These are phyloP conservation scores for Colletotrichum liriopes DNA, from an alignment of 2,329 filamentous ascomycete species.

Conservation along the genomic window DNA sequence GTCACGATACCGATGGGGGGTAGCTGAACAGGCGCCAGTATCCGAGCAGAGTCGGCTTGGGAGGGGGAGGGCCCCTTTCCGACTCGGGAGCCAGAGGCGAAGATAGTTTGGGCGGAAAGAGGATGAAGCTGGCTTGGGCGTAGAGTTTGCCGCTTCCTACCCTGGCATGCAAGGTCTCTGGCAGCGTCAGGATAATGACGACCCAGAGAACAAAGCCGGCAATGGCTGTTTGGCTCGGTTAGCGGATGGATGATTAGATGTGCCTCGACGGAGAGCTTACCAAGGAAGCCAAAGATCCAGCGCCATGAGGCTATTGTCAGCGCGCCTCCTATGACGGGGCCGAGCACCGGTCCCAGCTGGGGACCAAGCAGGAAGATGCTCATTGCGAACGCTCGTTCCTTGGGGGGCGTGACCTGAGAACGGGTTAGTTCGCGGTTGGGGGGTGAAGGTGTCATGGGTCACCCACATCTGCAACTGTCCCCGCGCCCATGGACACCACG, in stretches of 20 bases:
- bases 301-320: constrained; percentile 57
- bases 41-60: constrained; percentile 48
- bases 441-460: neutral
- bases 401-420: constrained; percentile 51
- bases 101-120: constrained; percentile 45
- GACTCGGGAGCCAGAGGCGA: constrained; percentile 46
- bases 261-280: constrained; percentile 7
- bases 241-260: neutral
- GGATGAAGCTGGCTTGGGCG: constrained; percentile 40
- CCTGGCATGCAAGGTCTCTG: constrained; percentile 61
- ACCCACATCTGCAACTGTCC: constrained; percentile 58
- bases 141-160: constrained; percentile 59
- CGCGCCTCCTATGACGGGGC: constrained; percentile 59
- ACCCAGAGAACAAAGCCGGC: constrained; percentile 50
- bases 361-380: constrained; percentile 60
- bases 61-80: constrained; percentile 48
- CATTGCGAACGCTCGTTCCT: constrained; percentile 57
- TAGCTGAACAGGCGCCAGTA: constrained; percentile 52
- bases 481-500: constrained; percentile 60
- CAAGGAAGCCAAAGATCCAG: constrained; percentile 61
- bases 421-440: constrained; percentile 3
- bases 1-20: constrained; percentile 53
- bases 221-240: constrained; percentile 47
- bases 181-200: constrained; percentile 55
- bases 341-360: constrained; percentile 60